These are phyloP conservation scores for Aspergillus piperis DNA, from an alignment of 2,329 filamentous ascomycete species.

Conservation along the genomic window DNA sequence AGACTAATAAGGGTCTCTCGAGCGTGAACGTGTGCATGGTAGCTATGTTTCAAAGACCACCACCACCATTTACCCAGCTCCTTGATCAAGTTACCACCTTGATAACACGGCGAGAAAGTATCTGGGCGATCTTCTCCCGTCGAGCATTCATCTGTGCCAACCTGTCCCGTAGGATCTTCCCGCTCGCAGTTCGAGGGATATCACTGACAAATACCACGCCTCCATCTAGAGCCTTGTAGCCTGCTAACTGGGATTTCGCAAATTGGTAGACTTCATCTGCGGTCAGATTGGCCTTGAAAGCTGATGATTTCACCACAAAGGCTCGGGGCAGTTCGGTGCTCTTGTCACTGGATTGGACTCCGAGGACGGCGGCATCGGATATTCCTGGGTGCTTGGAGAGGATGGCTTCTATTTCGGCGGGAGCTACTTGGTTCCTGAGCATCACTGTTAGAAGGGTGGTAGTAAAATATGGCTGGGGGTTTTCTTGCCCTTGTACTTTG, in stretches of 20 bases:
- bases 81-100: neutral
- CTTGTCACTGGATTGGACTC: conserved; percentile 30
- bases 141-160: conserved; percentile 26
- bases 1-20: neutral
- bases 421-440: conserved; percentile 42
- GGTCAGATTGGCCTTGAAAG: conserved; percentile 16
- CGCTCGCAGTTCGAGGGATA: conserved; percentile 46
- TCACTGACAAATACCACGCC: conserved; percentile 45
- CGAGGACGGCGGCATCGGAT: conserved; percentile 45
- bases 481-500: conserved; percentile 36
- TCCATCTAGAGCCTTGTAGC: conserved; percentile 45
- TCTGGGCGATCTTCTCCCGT: conserved; percentile 20
- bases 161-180: conserved; percentile 42
- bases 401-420: conserved; percentile 44
- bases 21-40: neutral
- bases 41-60: too few species aligned
- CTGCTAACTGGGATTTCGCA: conserved; percentile 35
- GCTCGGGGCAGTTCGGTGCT: conserved; percentile 39
- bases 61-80: neutral
- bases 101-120: neutral
- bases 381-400: conserved; percentile 43
- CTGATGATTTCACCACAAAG: conserved; percentile 36
- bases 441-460: neutral
- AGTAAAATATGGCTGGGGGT: neutral
- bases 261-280: conserved; percentile 41